phyloP scores from a whole-genome alignment of 2,329 filamentous ascomycete genomes.

The Curvularia spicifera region DNA sequence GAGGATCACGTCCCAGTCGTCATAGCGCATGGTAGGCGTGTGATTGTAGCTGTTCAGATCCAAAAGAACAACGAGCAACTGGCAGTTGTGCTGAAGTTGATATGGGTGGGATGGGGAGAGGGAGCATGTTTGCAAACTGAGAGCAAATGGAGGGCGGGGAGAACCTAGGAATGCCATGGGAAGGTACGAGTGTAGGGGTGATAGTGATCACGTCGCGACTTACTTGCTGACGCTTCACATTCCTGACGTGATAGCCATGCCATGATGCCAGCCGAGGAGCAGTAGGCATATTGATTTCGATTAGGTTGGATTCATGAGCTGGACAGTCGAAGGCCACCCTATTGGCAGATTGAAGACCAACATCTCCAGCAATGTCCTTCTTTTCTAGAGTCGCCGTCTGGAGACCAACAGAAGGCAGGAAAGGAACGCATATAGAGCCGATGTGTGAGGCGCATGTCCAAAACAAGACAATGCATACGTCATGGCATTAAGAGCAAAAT shows the following conservation, averaged over 20 bases:
- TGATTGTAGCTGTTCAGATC: constrained; percentile 23
- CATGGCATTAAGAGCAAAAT: not conserved
- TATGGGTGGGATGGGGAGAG: constrained; percentile 12
- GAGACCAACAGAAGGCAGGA: not conserved
- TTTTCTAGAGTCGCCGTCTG: not conserved
- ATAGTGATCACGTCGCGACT: constrained; percentile 4
- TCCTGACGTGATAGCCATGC: not conserved
- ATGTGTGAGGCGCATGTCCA: constrained; percentile 3
- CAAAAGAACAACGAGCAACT: constrained; percentile 28
- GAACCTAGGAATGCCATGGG: not conserved
- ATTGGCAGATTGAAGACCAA: not conserved
- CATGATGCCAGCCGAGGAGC: not conserved
- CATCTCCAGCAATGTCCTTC: not conserved
- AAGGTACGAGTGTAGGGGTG: constrained; percentile 15
- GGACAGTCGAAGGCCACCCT: not conserved
- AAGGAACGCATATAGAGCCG: not conserved
- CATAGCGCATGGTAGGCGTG: constrained; percentile 72
- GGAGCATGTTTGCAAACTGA: constrained; percentile 8
- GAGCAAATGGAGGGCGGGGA: constrained; percentile 1
- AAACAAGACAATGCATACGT: not conserved
- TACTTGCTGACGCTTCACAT: not conserved
- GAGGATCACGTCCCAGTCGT: constrained; percentile 84
- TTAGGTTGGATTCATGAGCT: not conserved
- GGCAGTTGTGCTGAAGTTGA: constrained; percentile 12
- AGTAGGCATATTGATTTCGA: not conserved